Evolutionary conservation across 495 filamentous ascomycete genomes (phyloP), one percentile per base, ranked within the genome.

Genomic region (Pseudomonodictys pantanalensis): DNA sequence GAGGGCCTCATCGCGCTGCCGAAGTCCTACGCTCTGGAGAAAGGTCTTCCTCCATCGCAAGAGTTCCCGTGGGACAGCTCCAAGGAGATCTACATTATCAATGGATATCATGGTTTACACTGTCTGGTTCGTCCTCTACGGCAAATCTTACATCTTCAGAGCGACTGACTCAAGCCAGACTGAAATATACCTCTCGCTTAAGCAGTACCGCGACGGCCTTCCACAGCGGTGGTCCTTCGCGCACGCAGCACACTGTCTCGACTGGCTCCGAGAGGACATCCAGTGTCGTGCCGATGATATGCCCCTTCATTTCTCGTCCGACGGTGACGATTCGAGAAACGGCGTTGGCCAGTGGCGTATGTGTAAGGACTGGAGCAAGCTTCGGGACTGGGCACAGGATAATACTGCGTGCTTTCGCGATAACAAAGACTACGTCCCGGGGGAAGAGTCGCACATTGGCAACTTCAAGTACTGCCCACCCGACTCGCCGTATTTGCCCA

Each of bases 11-110:
- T 56, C 6, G 52, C 52, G 22, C 52, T 56, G 5, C 33, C 52
- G 4, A 28, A 56, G 20, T 23, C 24, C 23, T 56, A 56, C 33
- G 52, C 44, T 11, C 6, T 17, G n/a, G 3, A 4, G 17, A 15
- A 15, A 9, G 52, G 52, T 23, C 38, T 56, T 6, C 52, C 52
- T 2, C 22, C 18, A 20, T 6, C 52, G 10, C 39, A 56, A 30
- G 20, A 28, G 12, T 56, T 56, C 22, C 52, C 52, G 15, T 56
- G 52, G 52, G 52, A 56, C 52, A 17, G 30, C 17, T 28, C 10
- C 5, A 56, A 56, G 24, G 52, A 28, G 2, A 56, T 56, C 22
- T 56, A 56, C 22, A 6, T 56, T 5, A 8, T 56, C 39, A 56
- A 46, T 23, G 22, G 20, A 26, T 56, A 56, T 28, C 52, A 56